Base-by-base conservation (phyloP, 169 alveolate genomes). In the Plasmodium relictum region DNA sequence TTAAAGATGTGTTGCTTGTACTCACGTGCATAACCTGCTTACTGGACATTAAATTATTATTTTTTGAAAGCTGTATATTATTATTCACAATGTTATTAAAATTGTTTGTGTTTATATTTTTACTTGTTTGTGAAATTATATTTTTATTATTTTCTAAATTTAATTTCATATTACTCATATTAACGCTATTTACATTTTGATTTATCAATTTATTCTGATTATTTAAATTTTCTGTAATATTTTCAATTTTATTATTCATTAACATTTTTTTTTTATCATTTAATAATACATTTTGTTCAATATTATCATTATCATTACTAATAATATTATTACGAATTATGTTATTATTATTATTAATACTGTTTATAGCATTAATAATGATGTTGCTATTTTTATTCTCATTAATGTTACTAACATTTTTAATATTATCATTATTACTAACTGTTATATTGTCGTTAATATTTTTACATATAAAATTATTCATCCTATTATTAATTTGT, bases 11-110 rank as follows among this genome's bases (percentile, higher is more conserved):
- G 20, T 16, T 45, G 16, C 50, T 50, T 9, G 22, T 37, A 26
- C 37, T 39, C 69, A 73, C 24, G 56, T 39, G 39, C 61, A 59
- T 26, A 71, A 73, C 56, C 6, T 73, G 88, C 24, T 63, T 42
- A 16, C 56, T 73, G 3, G 73, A 18, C 12, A 58, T 56, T 1
- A 73, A 12, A n/a, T 20, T 48, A 16, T 56, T 73, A 41, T 73
- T 73, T 26, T 73, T 48, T n/a, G 73, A 1, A 44, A 42, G 39
- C 7, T 22, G 42, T 56, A 73, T 37, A 41, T 73, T 73, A 44
- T 42, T 73, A 42, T 50, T 50, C 54, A 69, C 16, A 9, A 20
- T 50, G 18, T 20, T 59, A 59, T 59, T 59, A 7, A 24, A 10
- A 59, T 12, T 59, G 16, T 10, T 59, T 59, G 8, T n/a, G 37